A percentile compares a stretch with the other conserved stretches of the same genome.
phyloP scores from a whole-genome alignment of 2,329 filamentous ascomycete genomes.

The Penicillium sp. region DNA sequence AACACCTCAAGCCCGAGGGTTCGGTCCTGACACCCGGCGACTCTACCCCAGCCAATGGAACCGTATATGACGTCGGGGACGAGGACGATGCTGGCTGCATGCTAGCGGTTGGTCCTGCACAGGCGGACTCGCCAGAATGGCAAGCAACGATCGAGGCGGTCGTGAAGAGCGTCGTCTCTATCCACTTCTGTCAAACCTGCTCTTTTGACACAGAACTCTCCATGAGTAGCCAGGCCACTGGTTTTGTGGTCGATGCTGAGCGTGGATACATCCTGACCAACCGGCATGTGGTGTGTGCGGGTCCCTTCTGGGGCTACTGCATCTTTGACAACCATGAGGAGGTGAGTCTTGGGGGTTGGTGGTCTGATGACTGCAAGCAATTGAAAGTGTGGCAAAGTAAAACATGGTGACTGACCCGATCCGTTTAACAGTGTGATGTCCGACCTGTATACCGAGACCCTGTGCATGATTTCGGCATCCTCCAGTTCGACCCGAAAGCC shows the following conservation, averaged over 20 bases:
- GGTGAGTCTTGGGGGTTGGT: conserved; percentile 39
- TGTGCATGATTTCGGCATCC: conserved; percentile 96
- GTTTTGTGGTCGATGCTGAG: conserved; percentile 95
- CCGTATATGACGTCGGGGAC: conserved; percentile 46
- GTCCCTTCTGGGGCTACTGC: conserved; percentile 96
- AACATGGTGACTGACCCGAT: not conserved
- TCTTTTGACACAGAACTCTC: conserved; percentile 97
- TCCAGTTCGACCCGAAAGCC: conserved; percentile 90
- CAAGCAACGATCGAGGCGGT: conserved; percentile 93
- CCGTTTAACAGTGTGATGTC: conserved; percentile 70
- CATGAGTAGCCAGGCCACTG: conserved; percentile 90
- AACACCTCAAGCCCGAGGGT: conserved; percentile 53
- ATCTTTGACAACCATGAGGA: conserved; percentile 98
- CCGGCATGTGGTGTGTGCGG: conserved; percentile 88
- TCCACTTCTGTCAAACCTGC: conserved; percentile 96
- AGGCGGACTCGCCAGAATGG: conserved; percentile 77
- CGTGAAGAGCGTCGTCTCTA: conserved; percentile 94
- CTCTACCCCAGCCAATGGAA: conserved; percentile 44
- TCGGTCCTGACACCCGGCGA: conserved; percentile 42
- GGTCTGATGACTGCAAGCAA: not conserved
- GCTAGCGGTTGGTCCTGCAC: conserved; percentile 48
- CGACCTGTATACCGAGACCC: conserved; percentile 96
- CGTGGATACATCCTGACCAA: conserved; percentile 86
- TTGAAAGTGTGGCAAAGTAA: not conserved
- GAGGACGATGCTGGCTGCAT: conserved; percentile 47